Evolutionary conservation across 768 basidiomycete genomes (phyloP).

Genomic region (Cystoderma amianthinum): DNA sequence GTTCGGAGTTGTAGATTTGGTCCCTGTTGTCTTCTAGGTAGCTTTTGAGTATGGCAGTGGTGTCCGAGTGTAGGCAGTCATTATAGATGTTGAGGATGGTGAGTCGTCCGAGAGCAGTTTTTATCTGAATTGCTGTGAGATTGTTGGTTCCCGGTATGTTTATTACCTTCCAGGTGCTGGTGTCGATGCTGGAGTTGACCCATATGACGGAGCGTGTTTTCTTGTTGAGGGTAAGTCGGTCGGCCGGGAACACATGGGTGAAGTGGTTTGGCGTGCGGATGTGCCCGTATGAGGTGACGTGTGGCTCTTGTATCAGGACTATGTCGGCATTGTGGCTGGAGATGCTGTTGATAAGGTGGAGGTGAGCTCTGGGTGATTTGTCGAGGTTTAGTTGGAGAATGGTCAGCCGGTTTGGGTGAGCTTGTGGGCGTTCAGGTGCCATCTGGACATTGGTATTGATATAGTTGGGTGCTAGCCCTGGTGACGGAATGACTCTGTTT

Average conservation of each 20-base stretch:
- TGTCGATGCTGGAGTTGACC: slow-evolving; percentile 11
- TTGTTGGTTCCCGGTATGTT: slow-evolving; percentile 12
- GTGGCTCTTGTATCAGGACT: slow-evolving; percentile 12
- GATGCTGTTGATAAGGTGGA: slow-evolving; percentile 8
- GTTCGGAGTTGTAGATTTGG: not conserved
- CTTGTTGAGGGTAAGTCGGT: slow-evolving; percentile 2
- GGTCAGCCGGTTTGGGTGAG: not conserved
- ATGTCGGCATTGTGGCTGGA: slow-evolving; percentile 7
- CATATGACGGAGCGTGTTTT: slow-evolving; percentile 11
- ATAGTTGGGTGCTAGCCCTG: not conserved
- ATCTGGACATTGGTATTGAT: not conserved
- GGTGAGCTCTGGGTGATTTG: slow-evolving; percentile 10
- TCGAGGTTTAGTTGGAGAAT: slow-evolving; percentile 9
- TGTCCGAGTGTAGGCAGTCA: slow-evolving; percentile 6
- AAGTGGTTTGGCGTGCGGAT: slow-evolving; percentile 11
- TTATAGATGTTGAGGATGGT: slow-evolving; percentile 20
- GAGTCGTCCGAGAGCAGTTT: slow-evolving; percentile 6
- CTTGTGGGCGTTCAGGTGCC: not conserved
- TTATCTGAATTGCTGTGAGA: slow-evolving; percentile 17
- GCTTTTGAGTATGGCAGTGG: not conserved
- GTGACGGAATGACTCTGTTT: no score
- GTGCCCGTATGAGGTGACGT: slow-evolving; percentile 5
- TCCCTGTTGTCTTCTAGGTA: slow-evolving; percentile 1
- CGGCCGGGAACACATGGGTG: slow-evolving; percentile 10
- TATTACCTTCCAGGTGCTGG: slow-evolving; percentile 12